Evolutionary conservation across 2,329 filamentous ascomycete species (phyloP).

Genomic region (Aureobasidium lini): DNA sequence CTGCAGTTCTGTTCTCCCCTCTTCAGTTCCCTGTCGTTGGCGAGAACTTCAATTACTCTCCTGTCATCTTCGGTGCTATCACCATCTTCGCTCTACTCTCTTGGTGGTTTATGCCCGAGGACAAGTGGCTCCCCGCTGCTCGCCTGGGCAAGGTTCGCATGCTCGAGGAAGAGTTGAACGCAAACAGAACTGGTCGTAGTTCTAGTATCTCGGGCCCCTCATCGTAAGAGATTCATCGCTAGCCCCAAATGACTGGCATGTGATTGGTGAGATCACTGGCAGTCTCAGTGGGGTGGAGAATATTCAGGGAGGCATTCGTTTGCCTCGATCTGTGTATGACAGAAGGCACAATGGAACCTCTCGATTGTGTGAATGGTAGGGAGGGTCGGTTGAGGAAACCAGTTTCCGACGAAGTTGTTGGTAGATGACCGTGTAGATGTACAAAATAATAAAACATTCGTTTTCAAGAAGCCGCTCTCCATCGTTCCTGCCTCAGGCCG

Average conservation of each 20-base stretch:
- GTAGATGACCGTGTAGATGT: background rate
- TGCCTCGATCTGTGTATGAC: background rate
- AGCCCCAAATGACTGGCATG: background rate
- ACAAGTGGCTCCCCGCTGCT: conserved; percentile 29
- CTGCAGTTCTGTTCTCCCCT: conserved; percentile 32
- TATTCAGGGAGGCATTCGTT: background rate
- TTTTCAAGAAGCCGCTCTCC: background rate
- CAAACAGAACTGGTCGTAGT: conserved; percentile 8
- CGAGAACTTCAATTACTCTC: conserved; percentile 30
- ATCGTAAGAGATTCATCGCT: background rate
- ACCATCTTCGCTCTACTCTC: conserved; percentile 31
- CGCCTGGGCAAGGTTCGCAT: conserved; percentile 26
- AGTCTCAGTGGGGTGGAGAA: background rate
- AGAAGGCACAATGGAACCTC: background rate
- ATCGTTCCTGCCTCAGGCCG: background rate
- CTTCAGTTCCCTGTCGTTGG: conserved; percentile 29
- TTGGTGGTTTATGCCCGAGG: conserved; percentile 31
- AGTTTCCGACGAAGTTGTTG: background rate
- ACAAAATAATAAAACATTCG: background rate
- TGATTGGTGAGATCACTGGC: background rate
- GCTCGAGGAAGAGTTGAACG: conserved; percentile 21
- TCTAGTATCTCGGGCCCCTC: conserved; percentile 8
- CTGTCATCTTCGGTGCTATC: conserved; percentile 33
- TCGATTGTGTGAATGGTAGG: too few relatives aligned
- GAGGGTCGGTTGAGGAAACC: too few relatives aligned